Conservation (phyloP, 2,329 filamentous ascomycete genomes). For the Venturia nashicola region DNA sequence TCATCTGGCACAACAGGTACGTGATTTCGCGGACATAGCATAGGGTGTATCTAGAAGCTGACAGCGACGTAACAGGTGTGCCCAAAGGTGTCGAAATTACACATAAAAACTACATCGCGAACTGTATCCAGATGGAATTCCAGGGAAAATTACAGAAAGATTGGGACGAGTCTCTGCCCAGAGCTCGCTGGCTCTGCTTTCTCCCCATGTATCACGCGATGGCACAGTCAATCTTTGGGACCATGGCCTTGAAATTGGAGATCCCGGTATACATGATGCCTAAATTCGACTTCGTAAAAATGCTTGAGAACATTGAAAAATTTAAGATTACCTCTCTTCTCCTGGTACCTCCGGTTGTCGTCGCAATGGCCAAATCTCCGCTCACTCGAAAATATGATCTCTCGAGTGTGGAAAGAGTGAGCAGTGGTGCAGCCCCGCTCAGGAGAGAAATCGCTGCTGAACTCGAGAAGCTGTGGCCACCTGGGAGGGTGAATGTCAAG, state of each 20-base stretch:
- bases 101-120: constrained; percentile 66
- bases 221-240: constrained; percentile 56
- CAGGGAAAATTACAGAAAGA: constrained; percentile 31
- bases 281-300: constrained; percentile 60
- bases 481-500: constrained; percentile 38
- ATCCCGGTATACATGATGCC: constrained; percentile 67
- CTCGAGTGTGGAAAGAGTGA: constrained; percentile 47
- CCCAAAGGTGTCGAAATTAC: constrained; percentile 76
- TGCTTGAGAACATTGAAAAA: constrained; percentile 55
- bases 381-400: constrained; percentile 54
- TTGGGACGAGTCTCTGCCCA: constrained; percentile 13
- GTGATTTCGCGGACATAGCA: background rate
- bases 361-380: constrained; percentile 61
- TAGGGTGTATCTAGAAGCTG: background rate
- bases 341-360: constrained; percentile 63
- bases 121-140: constrained; percentile 47
- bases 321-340: constrained; percentile 56
- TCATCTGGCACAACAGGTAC: constrained; percentile 55
- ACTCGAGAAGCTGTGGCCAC: constrained; percentile 44
- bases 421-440: constrained; percentile 56
- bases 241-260: constrained; percentile 42
- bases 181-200: constrained; percentile 44
- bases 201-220: constrained; percentile 61
- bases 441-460: constrained; percentile 33
- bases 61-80: constrained; percentile 59